Base-by-base conservation (phyloP, 371 early-diverging fungal genomes). In the Haplosporangium sp. region DNA sequence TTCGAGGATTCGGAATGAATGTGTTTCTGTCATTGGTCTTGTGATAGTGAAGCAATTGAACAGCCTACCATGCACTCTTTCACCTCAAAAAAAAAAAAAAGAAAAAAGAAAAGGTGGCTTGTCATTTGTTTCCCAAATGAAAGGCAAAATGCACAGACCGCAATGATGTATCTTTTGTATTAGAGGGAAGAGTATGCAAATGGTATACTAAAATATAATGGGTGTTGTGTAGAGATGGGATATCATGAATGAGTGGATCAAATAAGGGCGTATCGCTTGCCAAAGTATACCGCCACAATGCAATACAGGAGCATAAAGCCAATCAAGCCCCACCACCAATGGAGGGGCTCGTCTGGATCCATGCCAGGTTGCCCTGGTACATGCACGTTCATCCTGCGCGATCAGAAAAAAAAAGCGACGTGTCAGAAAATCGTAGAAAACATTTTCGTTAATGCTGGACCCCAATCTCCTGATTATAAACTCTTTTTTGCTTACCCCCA, bases 1-100 rank as follows among this genome's bases (percentile, higher is more conserved):
- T 71, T 92, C 92, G 18, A 92, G 63, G 54, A 90, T 83, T 48
- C 83, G 74, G 61, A 72, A 72, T 5, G 64, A 65, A 69, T 74
- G 75, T 4, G 61, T 21, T 42, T 61, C 62, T 6, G 38, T 16
- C 61, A 60, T 65, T 16, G 46, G 12, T 46, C 46, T n/a, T n/a
- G 51, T 6, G 16, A 29, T 29, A 29, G 29, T 29, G 29, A 29
- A 4, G 29, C 29, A 29, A 4, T 4, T 4, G 29, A 29, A 29
- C 29, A 29, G 4, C 29, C 29, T 29, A 4, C 29, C 29, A 45
- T 45, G 45, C 45, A 45, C 45, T 45, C 37, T 29, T 21, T 23
- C 14, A 20, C 20, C 20, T 50, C 51, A 20, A 50, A 50, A 50
- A 51, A 51, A 20, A 36, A 38, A 40, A 55, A 42, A 58, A 58